Percentiles rank a stretch among this genome's conserved stretches.
Conservation (phyloP, 768 basidiomycete genomes). For the Lactarius deliciosus region DNA sequence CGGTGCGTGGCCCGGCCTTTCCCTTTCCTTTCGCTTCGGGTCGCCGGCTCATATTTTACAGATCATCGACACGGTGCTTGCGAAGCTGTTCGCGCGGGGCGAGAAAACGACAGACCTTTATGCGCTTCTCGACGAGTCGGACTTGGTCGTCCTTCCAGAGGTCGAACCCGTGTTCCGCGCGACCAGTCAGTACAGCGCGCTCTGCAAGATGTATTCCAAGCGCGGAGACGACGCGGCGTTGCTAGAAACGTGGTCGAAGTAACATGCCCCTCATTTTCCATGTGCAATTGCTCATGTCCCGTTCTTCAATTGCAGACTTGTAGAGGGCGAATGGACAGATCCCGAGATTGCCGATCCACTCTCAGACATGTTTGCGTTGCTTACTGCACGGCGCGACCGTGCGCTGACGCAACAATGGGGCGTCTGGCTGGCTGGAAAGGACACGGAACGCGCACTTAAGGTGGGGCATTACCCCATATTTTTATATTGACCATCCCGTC, state of each 20-base stretch:
- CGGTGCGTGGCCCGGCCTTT: constrained; percentile 25
- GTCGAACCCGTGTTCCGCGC: constrained; percentile 56
- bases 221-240: constrained; percentile 59
- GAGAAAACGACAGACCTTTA: constrained; percentile 64
- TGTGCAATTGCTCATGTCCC: background rate
- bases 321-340: constrained; percentile 65
- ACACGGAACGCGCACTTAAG: constrained; percentile 69
- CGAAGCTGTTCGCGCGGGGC: constrained; percentile 65
- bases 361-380: constrained; percentile 54
- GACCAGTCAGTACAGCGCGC: constrained; percentile 56
- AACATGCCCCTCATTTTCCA: constrained; percentile 30
- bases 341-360: constrained; percentile 63
- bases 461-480: constrained; percentile 39
- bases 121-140: constrained; percentile 54
- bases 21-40: background rate
- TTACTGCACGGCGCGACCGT: constrained; percentile 59
- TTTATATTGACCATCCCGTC: background rate
- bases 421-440: constrained; percentile 72
- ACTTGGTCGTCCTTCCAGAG: constrained; percentile 54
- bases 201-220: constrained; percentile 60
- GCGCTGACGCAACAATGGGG: constrained; percentile 70
- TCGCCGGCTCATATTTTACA: constrained; percentile 32
- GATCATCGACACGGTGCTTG: constrained; percentile 81
- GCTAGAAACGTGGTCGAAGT: constrained; percentile 69
- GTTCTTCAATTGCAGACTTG: constrained; percentile 45